Evolutionary conservation across 2,329 filamentous ascomycete genomes (phyloP), one percentile per base, ranked within the genome.

Genomic region (Fusarium sp.): DNA sequence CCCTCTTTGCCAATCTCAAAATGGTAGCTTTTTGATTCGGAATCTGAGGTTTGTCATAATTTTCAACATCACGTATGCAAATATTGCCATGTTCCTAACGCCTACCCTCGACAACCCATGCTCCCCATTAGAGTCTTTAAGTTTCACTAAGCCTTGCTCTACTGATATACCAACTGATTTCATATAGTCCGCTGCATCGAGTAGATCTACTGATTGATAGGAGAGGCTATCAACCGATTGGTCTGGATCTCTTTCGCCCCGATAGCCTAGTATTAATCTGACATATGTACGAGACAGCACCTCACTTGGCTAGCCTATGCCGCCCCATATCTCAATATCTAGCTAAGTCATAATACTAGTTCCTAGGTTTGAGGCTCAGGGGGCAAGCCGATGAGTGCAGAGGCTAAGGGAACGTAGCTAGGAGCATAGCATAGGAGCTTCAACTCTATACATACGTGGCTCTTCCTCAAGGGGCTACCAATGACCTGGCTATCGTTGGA

Each of bases 111-210:
- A 28, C 3, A 11, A 6, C 5, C 15, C 18, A 15, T 15, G 15
- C 0, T 22, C 13, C 22, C 4, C 18, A 10, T 14, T 18, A 2
- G 18, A 10, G 15, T 11, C 22, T 1, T 1, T n/a, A 3, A 20
- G 3, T 42, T 41, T n/a, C 22, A 22, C 22, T 41, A n/a, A 2
- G 1, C 3, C 11, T n/a, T 17, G 6, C 22, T n/a, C 22, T 6
- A 9, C 22, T 17, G 39, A 15, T n/a, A 3, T 8, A 31, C 3
- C 5, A 14, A 2, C 6, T 20, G 3, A 35, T 20, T 24, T 7
- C 9, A 14, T 17, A 5, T 35, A 1, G 5, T 6, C 8, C 8
- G 10, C 20, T 14, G 4, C 6, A 4, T 22, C 0, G 33, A 7
- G 10, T 13, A 22, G 20, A 39, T 54, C 24, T 38, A 4, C 24